Conservation (phyloP, 495 filamentous ascomycete species). For the Friedmanniomyces simplex region DNA sequence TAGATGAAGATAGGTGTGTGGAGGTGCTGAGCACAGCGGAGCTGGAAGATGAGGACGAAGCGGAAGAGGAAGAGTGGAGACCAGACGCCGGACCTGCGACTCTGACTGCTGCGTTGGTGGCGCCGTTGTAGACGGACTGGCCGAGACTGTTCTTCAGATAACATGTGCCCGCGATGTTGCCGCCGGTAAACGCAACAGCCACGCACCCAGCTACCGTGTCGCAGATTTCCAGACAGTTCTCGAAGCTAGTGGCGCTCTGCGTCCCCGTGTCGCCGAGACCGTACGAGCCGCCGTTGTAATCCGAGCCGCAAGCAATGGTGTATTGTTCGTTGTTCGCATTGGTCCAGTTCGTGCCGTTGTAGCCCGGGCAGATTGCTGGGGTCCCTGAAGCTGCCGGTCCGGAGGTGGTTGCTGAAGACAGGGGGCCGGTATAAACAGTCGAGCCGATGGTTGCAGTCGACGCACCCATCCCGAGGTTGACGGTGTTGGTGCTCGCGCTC, state of each 20-base stretch:
- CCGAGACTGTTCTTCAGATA: slow-evolving; percentile 1
- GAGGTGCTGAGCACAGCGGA: too few relatives aligned
- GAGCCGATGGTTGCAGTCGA: slow-evolving; percentile 6
- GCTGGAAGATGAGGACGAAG: background rate
- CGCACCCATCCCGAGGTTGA: slow-evolving; percentile 2
- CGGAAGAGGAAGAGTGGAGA: background rate
- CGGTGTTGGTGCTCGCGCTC: background rate
- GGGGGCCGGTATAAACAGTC: slow-evolving; percentile 6
- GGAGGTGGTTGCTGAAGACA: slow-evolving; percentile 2
- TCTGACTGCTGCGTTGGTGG: background rate
- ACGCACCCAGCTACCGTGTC: background rate
- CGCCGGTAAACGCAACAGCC: slow-evolving; percentile 2
- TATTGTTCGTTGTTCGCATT: background rate
- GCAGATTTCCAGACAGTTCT: slow-evolving; percentile 1
- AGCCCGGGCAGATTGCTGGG: background rate
- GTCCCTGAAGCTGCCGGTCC: background rate
- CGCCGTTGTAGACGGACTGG: background rate
- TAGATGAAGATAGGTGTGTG: background rate
- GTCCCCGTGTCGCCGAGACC: background rate
- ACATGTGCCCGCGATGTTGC: slow-evolving; percentile 6
- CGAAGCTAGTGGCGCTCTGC: background rate
- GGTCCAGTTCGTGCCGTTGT: background rate
- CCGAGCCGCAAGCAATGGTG: background rate
- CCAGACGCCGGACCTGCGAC: background rate
- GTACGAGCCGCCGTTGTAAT: slow-evolving; percentile 2